Percentiles rank a stretch among this genome's conserved stretches.
These are phyloP conservation scores for Lactifluus hygrophoroides DNA, from an alignment of 768 basidiomycete species.

Conservation along the genomic window DNA sequence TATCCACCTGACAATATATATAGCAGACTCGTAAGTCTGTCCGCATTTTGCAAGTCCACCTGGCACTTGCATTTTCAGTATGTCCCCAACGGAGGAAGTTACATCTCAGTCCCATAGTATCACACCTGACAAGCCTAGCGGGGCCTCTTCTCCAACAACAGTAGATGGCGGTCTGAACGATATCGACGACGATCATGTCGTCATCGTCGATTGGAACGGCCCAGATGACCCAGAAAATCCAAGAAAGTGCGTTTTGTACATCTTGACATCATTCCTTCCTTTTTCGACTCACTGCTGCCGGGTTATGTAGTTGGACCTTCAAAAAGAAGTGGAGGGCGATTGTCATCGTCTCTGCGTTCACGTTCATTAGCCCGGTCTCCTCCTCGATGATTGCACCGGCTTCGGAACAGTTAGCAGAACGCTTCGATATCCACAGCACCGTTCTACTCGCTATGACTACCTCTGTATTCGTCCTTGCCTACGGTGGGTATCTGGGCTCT, in stretches of 20 bases:
- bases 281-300: background rate
- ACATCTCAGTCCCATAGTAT: background rate
- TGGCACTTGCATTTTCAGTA: no score
- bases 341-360: conserved; percentile 50
- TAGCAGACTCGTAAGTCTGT: background rate
- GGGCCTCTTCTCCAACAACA: background rate
- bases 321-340: conserved; percentile 32
- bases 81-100: background rate
- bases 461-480: conserved; percentile 42
- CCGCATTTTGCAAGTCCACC: no score
- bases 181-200: background rate
- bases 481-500: conserved; percentile 32
- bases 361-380: conserved; percentile 57
- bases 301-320: conserved; percentile 8
- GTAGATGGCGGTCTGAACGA: no score
- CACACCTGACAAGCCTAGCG: background rate
- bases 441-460: conserved; percentile 48
- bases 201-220: conserved; percentile 16
- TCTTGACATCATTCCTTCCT: background rate
- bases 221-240: conserved; percentile 14
- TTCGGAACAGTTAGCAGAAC: conserved; percentile 36
- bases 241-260: conserved; percentile 7
- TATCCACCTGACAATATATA: background rate
- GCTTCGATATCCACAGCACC: conserved; percentile 46
- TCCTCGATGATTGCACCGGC: conserved; percentile 75